Base-by-base conservation (phyloP, 768 basidiomycete genomes). In the Rhizopogon vinicolor region DNA sequence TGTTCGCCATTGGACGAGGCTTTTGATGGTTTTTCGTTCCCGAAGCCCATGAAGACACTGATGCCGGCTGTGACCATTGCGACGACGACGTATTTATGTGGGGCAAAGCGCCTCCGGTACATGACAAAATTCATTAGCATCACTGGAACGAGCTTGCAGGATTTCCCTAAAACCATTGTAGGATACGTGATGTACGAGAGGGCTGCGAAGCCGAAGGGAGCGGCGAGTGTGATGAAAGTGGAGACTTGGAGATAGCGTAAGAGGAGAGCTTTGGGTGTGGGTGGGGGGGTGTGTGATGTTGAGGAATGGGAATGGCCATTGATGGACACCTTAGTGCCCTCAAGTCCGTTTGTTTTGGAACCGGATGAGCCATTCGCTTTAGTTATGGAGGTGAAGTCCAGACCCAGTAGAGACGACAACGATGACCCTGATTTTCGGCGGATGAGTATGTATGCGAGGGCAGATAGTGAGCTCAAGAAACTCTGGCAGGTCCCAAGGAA, bases 161-260 rank as follows among this genome's bases (percentile, higher is more conserved):
- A 98, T 71, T 98, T 98, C 51, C 92, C 97, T 60, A 98, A 87
- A 35, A 98, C 95, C 91, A 98, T 96, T 43, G 96, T 93, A 49
- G 97, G 97, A 77, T 98, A 98, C 16, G 93, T 93, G 67, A 99
- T 94, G 74, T 96, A 92, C 25, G 91, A 86, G 42, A 98, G 86
- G 5, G 94, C 86, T 10, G 94, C 89, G 74, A 98, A 98, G 51
- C 96, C 95, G 67, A 98, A 96, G 3, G 96, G 97, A 19, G 93
- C 90, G 2, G 96, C 96, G 40, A 84, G 75, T 41, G 94, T 94
- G 60, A 97, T 91, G 70, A 93, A 87, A 22, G 89, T 66, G 22
- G 95, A 84, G 67, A 93, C 90, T 70, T 92, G 91, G 52, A 93
- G 76, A 72, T 92, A 93, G 41, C 82, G 73, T 19, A 85, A 72